Evolutionary conservation across 768 basidiomycete species (phyloP).

Genomic region (Leccinum olivaceopallidum): DNA sequence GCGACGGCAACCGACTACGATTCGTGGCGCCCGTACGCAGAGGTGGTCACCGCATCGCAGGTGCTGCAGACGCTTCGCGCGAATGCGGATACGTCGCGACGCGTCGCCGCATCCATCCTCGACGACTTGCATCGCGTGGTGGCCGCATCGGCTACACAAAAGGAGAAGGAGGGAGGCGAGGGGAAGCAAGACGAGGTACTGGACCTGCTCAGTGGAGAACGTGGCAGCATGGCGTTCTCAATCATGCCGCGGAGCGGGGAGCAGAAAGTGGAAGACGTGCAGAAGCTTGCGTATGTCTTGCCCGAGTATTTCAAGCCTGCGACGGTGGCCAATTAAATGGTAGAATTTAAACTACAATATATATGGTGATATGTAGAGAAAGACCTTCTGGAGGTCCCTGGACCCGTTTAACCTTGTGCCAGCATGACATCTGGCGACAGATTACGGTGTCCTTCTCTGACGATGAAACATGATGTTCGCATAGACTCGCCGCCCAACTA

Average conservation of each 20-base stretch:
- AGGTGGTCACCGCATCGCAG: constrained; percentile 85
- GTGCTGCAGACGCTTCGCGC: constrained; percentile 85
- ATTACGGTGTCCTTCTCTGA: no score
- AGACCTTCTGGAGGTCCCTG: no score
- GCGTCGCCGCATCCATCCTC: constrained; percentile 68
- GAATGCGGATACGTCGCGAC: constrained; percentile 86
- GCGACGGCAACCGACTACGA: constrained; percentile 95
- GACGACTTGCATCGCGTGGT: constrained; percentile 47
- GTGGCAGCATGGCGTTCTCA: constrained; percentile 81
- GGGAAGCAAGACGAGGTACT: neutral
- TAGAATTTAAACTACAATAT: neutral
- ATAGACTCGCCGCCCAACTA: no score
- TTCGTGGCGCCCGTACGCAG: constrained; percentile 83
- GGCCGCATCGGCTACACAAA: neutral
- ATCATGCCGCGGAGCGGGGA: constrained; percentile 72
- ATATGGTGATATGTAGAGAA: no score
- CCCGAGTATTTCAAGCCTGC: constrained; percentile 64
- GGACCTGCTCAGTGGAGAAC: constrained; percentile 63
- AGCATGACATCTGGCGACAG: no score
- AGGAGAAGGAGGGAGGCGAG: neutral
- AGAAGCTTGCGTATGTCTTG: constrained; percentile 74
- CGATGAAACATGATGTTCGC: no score
- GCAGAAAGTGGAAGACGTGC: constrained; percentile 57
- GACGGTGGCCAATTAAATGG: neutral
- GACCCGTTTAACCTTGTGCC: no score